phyloP scores from a whole-genome alignment of 305 asterid species.

The Fraxinus dipetala region DNA sequence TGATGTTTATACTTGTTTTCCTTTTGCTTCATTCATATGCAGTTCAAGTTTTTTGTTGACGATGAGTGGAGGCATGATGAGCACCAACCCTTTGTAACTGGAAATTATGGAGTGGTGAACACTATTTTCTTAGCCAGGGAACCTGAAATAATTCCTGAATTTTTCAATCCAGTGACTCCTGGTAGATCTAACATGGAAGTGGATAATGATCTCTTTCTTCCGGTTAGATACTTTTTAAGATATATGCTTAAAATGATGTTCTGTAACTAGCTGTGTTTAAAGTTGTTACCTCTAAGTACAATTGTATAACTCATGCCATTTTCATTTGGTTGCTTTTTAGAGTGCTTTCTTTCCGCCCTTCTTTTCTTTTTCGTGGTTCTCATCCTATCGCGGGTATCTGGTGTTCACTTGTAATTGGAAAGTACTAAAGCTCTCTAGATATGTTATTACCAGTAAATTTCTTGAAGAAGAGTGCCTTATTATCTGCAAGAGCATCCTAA shows the following conservation, averaged over 20 bases:
- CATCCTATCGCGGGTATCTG: not conserved
- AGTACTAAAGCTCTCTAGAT: conserved; percentile 10
- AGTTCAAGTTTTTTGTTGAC: conserved; percentile 70
- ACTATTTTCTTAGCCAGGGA: conserved; percentile 56
- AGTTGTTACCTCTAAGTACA: not conserved
- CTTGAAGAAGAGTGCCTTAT: conserved; percentile 8
- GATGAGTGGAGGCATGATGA: conserved; percentile 74
- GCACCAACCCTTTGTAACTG: conserved; percentile 52
- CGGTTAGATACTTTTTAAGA: conserved; percentile 36
- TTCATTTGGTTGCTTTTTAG: not conserved
- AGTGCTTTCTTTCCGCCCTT: not conserved
- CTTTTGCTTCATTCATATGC: conserved; percentile 24
- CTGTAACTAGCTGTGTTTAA: not conserved
- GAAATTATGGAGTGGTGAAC: conserved; percentile 65
- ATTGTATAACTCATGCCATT: not conserved
- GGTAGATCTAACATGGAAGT: conserved; percentile 63
- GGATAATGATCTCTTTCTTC: conserved; percentile 49
- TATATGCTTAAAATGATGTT: not conserved
- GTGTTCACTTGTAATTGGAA: conserved; percentile 3
- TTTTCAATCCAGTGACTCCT: conserved; percentile 34
- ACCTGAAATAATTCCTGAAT: conserved; percentile 43
- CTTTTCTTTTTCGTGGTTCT: conserved; percentile 7
- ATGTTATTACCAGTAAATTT: not conserved
- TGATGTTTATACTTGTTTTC: conserved; percentile 10
- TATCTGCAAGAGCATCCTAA: not conserved